Evolutionary conservation across 2,329 filamentous ascomycete genomes (phyloP).

Genomic region (Epichloe glyceriae): DNA sequence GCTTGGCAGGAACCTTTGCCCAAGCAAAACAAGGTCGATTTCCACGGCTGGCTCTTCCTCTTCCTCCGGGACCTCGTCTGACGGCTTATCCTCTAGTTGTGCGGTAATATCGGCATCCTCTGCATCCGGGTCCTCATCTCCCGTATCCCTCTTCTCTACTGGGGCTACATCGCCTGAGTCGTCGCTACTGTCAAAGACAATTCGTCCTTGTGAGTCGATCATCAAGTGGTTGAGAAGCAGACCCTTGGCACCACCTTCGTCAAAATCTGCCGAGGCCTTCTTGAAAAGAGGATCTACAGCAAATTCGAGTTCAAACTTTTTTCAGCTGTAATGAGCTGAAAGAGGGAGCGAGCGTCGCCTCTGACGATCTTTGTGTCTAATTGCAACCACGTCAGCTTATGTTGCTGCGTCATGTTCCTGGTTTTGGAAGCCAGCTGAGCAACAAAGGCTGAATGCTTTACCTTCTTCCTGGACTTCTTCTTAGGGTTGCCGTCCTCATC

Average conservation of each 20-base stretch:
- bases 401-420: not conserved
- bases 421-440: not conserved
- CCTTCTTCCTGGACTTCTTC: constrained; percentile 64
- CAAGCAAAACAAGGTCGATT: constrained; percentile 66
- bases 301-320: constrained; percentile 96
- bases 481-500: constrained; percentile 46
- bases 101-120: constrained; percentile 18
- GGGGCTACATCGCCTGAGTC: constrained; percentile 47
- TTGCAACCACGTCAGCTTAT: not conserved
- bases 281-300: constrained; percentile 98
- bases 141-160: constrained; percentile 23
- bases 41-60: constrained; percentile 45
- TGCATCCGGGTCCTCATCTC: constrained; percentile 23
- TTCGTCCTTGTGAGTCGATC: constrained; percentile 81
- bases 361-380: constrained; percentile 62
- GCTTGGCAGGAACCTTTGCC: constrained; percentile 74
- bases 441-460: constrained; percentile 21
- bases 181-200: constrained; percentile 97
- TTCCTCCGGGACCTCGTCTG: constrained; percentile 30
- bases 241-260: constrained; percentile 94
- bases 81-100: constrained; percentile 30
- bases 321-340: constrained; percentile 86
- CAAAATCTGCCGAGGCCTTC: constrained; percentile 95
- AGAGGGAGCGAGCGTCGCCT: constrained; percentile 82
- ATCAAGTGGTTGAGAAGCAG: constrained; percentile 91